Evolutionary conservation across 75 land plant species (phyloP), one percentile per base, ranked within the genome.

Genomic region (Gnetum montanum): DNA sequence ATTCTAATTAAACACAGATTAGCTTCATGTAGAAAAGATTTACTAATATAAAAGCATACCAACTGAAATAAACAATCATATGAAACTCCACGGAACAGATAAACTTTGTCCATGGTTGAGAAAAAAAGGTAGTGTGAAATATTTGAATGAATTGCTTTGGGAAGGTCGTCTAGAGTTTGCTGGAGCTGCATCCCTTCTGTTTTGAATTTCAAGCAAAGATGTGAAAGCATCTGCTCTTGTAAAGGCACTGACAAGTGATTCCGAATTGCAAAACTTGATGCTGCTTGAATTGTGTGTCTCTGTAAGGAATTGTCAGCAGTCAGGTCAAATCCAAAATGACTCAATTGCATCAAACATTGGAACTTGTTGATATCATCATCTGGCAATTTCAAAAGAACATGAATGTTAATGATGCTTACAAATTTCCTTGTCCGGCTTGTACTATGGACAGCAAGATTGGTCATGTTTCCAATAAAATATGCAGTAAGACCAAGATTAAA

Each of bases 381-480:
- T n/a, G n/a, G n/a, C n/a, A n/a, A n/a, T n/a, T n/a, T n/a, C n/a
- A n/a, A n/a, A n/a, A n/a, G n/a, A n/a, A n/a, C 40, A 10, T 10
- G 13, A 10, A 37, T 10, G 1, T 10, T 10, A 13, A 41, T 24
- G 31, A n/a, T 26, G 54, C 83, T 76, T 53, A 80, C 83, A 68
- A 66, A 80, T 34, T 41, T 64, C 48, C 66, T 72, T 0, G 83
- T 80, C 31, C 72, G 51, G 37, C 69, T 63, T 4, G 81, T 78
- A 19, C 64, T 61, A 44, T 76, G 79, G 4, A 77, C 79, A 33
- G 76, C 66, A 34, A 79, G 57, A 43, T 76, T 75, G 59, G 80
- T 79, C 83, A 79, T 79, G 74, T 79, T 79, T n/a, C 83, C 83
- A 37, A 79, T 79, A 31, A 79, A 43, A 47, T 79, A 79, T 13